These are phyloP conservation scores for Wickerhamia fluorescens DNA, from an alignment of 805 yeast species.

Conservation along the genomic window DNA sequence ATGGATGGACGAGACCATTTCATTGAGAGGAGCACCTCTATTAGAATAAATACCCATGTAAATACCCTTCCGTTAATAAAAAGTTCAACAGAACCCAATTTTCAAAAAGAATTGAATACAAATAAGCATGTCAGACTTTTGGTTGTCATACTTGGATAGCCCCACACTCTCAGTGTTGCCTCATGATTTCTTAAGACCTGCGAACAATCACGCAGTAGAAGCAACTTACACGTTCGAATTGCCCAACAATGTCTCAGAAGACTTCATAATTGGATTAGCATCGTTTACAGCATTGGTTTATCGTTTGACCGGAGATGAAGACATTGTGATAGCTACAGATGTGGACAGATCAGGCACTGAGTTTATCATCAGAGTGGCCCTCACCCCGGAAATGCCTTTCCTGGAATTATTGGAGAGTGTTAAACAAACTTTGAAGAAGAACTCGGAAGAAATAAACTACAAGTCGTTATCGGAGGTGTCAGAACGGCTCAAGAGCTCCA, in stretches of 20 bases:
- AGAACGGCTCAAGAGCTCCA: constrained; percentile 38
- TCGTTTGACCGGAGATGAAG: constrained; percentile 91
- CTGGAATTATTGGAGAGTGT: constrained; percentile 43
- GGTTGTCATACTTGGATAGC: constrained; percentile 62
- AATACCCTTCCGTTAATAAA: too few species aligned
- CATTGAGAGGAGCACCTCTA: too few species aligned
- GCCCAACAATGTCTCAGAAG: constrained; percentile 3
- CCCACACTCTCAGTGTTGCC: constrained; percentile 88
- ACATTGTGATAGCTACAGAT: constrained; percentile 78
- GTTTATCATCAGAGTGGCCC: constrained; percentile 55
- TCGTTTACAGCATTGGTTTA: constrained; percentile 64
- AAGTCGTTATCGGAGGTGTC: constrained; percentile 49
- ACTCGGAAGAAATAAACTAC: constrained; percentile 33
- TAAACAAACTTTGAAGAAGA: constrained; percentile 30
- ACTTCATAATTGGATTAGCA: constrained; percentile 52
- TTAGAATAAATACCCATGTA: too few species aligned
- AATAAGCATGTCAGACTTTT: constrained; percentile 28
- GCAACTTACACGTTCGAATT: constrained; percentile 38
- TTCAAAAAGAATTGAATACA: too few species aligned
- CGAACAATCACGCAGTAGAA: constrained; percentile 60
- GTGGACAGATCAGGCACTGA: constrained; percentile 30
- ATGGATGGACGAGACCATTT: too few species aligned
- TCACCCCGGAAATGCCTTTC: constrained; percentile 53
- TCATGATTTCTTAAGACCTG: constrained; percentile 76
- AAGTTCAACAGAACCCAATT: too few species aligned